Conservation (phyloP, 1,139 yeast species). For the Debaryomyces robertsiae region DNA sequence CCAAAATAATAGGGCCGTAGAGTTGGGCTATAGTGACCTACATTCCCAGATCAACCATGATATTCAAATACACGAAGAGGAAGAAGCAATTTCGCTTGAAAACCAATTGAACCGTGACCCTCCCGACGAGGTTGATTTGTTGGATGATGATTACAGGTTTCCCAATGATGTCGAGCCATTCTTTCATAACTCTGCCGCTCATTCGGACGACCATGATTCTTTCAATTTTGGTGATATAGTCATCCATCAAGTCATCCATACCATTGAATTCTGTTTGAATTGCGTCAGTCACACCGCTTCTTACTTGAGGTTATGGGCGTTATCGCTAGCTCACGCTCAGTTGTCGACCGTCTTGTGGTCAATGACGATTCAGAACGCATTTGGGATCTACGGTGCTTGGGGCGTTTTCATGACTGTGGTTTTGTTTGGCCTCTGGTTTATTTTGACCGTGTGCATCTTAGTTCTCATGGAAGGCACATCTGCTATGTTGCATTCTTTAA, state of each 20-base stretch:
- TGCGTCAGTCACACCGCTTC: slow-evolving; percentile 99
- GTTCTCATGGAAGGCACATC: slow-evolving; percentile 99
- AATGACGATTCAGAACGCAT: slow-evolving; percentile 88
- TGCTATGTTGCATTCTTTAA: slow-evolving; percentile 95
- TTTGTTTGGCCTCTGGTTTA: slow-evolving; percentile 93
- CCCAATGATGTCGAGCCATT: slow-evolving; percentile 54
- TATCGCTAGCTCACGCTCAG: slow-evolving; percentile 96
- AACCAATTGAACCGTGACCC: slow-evolving; percentile 27
- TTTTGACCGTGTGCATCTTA: slow-evolving; percentile 83
- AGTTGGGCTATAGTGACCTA: slow-evolving; percentile 39
- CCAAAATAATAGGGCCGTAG: slow-evolving; percentile 36
- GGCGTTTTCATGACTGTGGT: slow-evolving; percentile 77
- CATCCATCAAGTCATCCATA: slow-evolving; percentile 97
- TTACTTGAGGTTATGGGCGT: slow-evolving; percentile 93
- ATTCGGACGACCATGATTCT: slow-evolving; percentile 54
- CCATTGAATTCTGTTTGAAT: slow-evolving; percentile 96
- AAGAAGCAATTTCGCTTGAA: slow-evolving; percentile 32
- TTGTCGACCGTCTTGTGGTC: slow-evolving; percentile 92
- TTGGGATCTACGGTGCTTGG: slow-evolving; percentile 60
- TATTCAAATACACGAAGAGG: slow-evolving; percentile 38
- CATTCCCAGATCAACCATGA: slow-evolving; percentile 37
- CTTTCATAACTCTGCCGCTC: slow-evolving; percentile 30
- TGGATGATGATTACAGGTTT: slow-evolving; percentile 35
- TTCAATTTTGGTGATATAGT: slow-evolving; percentile 86
- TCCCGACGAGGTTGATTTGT: slow-evolving; percentile 21